These are phyloP conservation scores for Trichoderma hamatum DNA, from an alignment of 2,329 filamentous ascomycete species.

Conservation along the genomic window DNA sequence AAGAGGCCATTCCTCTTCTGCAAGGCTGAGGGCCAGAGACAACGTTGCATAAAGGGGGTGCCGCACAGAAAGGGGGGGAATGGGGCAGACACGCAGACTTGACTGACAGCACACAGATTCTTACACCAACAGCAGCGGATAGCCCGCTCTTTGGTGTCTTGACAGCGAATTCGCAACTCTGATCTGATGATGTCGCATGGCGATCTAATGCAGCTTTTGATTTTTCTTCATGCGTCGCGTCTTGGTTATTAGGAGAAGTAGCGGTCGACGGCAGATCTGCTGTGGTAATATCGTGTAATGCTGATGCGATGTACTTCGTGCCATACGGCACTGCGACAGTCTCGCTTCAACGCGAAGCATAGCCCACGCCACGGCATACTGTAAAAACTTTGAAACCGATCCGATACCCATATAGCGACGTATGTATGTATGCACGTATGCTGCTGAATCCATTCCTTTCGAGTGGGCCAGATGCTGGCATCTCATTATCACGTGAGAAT, in stretches of 20 bases:
- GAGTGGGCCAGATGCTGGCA: background rate
- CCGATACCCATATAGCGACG: too few relatives aligned
- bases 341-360: background rate
- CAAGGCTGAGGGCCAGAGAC: slow-evolving; percentile 24
- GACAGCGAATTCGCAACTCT: background rate
- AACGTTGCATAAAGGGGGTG: slow-evolving; percentile 26
- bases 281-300: too few relatives aligned
- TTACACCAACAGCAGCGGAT: background rate
- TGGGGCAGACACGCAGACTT: background rate
- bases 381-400: background rate
- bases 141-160: background rate
- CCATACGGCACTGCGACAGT: background rate
- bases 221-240: background rate
- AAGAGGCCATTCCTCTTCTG: slow-evolving; percentile 33
- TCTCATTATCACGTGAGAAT: slow-evolving; percentile 2
- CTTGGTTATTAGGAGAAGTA: background rate
- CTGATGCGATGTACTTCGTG: background rate
- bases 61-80: slow-evolving; percentile 5
- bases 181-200: background rate
- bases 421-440: background rate
- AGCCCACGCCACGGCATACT: background rate
- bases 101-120: background rate
- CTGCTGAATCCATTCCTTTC: background rate
- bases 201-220: slow-evolving; percentile 12
- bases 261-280: too few relatives aligned